A percentile compares a stretch with the other conserved stretches of the same genome.
Evolutionary conservation across 768 basidiomycete genomes (phyloP).

Genomic region (Lactarius pseudohatsudake): DNA sequence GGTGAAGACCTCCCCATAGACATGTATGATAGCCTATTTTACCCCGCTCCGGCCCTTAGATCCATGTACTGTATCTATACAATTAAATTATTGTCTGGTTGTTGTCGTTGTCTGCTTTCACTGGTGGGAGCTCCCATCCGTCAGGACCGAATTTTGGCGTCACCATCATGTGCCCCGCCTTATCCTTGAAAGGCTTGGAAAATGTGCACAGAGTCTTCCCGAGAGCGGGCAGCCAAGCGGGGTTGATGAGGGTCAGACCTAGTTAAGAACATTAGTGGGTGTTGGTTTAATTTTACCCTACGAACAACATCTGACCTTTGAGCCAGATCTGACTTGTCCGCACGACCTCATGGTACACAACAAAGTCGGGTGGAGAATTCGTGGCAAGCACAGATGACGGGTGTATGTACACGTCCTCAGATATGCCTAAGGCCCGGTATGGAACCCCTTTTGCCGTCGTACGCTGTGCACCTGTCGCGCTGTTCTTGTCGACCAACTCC

Average conservation of each 20-base stretch:
- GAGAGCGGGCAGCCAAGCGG: constrained; percentile 81
- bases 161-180: constrained; percentile 63
- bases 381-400: constrained; percentile 79
- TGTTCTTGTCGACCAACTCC: constrained; percentile 66
- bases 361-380: constrained; percentile 74
- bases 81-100: constrained; percentile 21
- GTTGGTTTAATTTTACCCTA: not conserved
- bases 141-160: constrained; percentile 84
- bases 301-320: constrained; percentile 55
- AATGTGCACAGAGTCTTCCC: constrained; percentile 84
- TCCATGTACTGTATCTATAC: constrained; percentile 18
- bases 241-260: constrained; percentile 85
- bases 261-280: constrained; percentile 7
- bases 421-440: constrained; percentile 76
- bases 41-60: not conserved
- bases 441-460: constrained; percentile 76
- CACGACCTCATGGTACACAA: constrained; percentile 82
- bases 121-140: constrained; percentile 84
- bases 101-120: constrained; percentile 35
- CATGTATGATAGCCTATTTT: constrained; percentile 5
- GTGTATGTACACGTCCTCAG: constrained; percentile 90
- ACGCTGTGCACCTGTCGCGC: constrained; percentile 62
- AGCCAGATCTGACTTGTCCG: constrained; percentile 73
- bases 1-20: not conserved
- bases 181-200: constrained; percentile 79